Evolutionary conservation across 1,284 basidiomycete genomes (phyloP), one percentile per base, ranked within the genome.

Genomic region (Cryptococcus wingfieldii): DNA sequence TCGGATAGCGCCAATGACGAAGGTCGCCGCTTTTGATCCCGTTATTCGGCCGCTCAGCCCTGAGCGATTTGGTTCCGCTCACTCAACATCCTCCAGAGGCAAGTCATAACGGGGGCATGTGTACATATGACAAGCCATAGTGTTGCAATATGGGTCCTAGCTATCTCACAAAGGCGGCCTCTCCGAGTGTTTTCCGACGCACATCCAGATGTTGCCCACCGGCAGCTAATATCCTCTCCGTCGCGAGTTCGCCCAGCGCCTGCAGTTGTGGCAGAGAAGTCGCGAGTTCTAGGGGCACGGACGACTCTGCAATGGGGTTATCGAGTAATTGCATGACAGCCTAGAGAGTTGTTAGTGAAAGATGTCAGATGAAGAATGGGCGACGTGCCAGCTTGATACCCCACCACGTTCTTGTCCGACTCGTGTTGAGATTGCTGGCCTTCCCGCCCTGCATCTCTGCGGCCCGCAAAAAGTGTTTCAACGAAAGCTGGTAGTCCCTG

Each of bases 381-480:
- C 16, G 18, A 80, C 87, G 50, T 65, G 92, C 90, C 57, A 89
- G 79, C 72, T 92, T 91, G 27, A 92, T 82, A 5, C 90, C 91
- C 75, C 87, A 86, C 88, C 90, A 96, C 5, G 89, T 86, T 41
- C 75, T 63, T 4, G 69, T 69, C 7, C 55, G 41, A 13, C 58
- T 64, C 19, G 55, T 41, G 57, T 70, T 59, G 45, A 61, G 59
- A 5, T 60, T 57, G 4, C 31, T 56, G 16, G 46, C 37, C 27
- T 47, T 34, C 72, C 81, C 80, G 47, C 87, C 86, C 16, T 83
- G 83, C 87, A 94, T 91, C 70, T 96, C 93, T 14, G 89, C 80
- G 1, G 85, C 86, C 43, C 87, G 79, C 12, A 95, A 81, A 77
- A 86, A 93, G 78, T 86, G 86, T 74, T 91, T 91, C 58, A 91